phyloP scores from a whole-genome alignment of 2,329 filamentous ascomycete species.

The Coniochaeta ligniaria region DNA sequence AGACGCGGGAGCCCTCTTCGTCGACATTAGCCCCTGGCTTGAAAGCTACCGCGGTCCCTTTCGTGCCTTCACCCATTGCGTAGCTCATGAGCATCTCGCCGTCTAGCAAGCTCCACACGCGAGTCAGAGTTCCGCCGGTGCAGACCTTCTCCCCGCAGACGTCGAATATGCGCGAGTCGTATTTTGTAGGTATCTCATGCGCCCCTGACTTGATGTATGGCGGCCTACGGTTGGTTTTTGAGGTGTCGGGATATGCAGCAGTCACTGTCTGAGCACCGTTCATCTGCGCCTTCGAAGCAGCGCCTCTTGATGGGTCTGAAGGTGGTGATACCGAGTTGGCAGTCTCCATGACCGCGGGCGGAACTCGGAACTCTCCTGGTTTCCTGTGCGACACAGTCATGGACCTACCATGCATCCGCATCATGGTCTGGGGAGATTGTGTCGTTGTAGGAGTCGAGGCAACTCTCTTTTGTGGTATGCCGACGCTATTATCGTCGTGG shows the following conservation, averaged over 20 bases:
- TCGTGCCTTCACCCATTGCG: slow-evolving; percentile 77
- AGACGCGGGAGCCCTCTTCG: slow-evolving; percentile 74
- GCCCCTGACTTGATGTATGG: slow-evolving; percentile 66
- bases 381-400: slow-evolving; percentile 39
- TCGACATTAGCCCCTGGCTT: slow-evolving; percentile 73
- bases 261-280: slow-evolving; percentile 19
- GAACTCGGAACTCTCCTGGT: slow-evolving; percentile 27
- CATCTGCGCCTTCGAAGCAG: slow-evolving; percentile 37
- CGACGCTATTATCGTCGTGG: slow-evolving; percentile 2
- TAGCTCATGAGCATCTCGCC: slow-evolving; percentile 77
- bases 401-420: slow-evolving; percentile 37
- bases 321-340: slow-evolving; percentile 15
- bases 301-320: neutral
- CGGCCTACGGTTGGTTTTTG: slow-evolving; percentile 75
- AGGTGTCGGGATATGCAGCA: slow-evolving; percentile 74
- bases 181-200: slow-evolving; percentile 74
- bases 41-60: slow-evolving; percentile 74
- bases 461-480: slow-evolving; percentile 31
- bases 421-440: slow-evolving; percentile 29
- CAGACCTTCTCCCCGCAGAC: slow-evolving; percentile 84
- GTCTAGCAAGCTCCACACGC: slow-evolving; percentile 79
- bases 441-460: slow-evolving; percentile 37
- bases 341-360: slow-evolving; percentile 6
- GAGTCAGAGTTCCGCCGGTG: slow-evolving; percentile 78
- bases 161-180: slow-evolving; percentile 80